These are phyloP conservation scores for Lachancea sp. DNA, from an alignment of 805 yeast genomes.

Conservation along the genomic window DNA sequence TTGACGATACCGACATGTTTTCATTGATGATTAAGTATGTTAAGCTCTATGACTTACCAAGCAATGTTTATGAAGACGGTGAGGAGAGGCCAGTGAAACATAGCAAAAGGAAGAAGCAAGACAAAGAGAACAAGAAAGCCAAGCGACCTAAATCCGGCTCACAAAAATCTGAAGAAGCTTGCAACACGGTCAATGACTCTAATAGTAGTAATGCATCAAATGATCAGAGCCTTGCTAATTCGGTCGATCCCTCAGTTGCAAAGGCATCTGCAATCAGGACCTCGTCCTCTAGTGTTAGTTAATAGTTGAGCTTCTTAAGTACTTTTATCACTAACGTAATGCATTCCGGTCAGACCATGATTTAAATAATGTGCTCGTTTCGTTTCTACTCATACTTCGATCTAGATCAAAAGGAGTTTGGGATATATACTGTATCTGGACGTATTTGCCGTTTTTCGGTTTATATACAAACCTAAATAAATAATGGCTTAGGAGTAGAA, in stretches of 20 bases:
- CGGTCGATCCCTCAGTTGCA: not conserved
- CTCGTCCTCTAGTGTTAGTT: not conserved
- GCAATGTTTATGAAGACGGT: conserved; percentile 74
- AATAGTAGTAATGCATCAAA: not conserved
- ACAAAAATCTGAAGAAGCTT: conserved; percentile 1
- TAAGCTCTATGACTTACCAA: conserved; percentile 74
- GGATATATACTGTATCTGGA: too few relatives aligned
- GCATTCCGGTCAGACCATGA: not conserved
- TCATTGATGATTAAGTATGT: conserved; percentile 65
- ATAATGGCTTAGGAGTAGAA: too few relatives aligned
- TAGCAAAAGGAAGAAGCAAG: conserved; percentile 45
- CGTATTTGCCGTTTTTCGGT: not conserved
- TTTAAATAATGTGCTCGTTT: too few relatives aligned
- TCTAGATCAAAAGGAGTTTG: too few relatives aligned
- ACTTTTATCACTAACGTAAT: not conserved
- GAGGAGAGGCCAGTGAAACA: conserved; percentile 67
- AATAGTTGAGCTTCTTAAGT: not conserved
- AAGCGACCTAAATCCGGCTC: conserved; percentile 32
- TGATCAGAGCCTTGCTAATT: not conserved
- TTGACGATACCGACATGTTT: conserved; percentile 47
- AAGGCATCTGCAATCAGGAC: not conserved
- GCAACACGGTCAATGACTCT: not conserved
- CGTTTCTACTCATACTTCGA: too few relatives aligned
- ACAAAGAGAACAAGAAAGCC: conserved; percentile 33
- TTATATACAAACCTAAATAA: not conserved